A percentile compares a stretch with the other conserved stretches of the same genome.
Conservation (phyloP, 140 eudicot species). For the Oenanthe javanica region DNA sequence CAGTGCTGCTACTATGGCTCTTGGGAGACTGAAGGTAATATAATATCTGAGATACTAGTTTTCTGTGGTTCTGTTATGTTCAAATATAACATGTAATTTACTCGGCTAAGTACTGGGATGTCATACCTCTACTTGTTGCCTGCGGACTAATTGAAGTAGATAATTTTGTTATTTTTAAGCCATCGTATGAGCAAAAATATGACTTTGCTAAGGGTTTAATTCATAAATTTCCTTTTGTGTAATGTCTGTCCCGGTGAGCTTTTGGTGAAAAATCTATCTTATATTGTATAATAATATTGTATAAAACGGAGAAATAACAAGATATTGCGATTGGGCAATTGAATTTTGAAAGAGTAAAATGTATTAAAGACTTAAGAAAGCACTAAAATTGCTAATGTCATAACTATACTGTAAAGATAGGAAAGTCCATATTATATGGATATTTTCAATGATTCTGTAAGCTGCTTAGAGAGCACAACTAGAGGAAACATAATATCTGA, state of each 20-base stretch:
- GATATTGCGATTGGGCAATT: neutral
- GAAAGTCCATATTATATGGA: neutral
- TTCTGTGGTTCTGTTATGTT: neutral
- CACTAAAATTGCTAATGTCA: neutral
- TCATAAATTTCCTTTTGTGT: neutral
- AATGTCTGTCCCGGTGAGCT: neutral
- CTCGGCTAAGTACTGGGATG: neutral
- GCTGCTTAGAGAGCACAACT: neutral
- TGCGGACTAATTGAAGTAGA: neutral
- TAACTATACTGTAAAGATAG: neutral
- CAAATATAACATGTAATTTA: neutral
- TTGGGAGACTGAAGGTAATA: constrained; percentile 66
- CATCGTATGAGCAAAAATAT: neutral
- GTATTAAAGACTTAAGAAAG: neutral
- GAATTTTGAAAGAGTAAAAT: neutral
- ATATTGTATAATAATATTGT: neutral
- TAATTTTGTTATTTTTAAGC: neutral
- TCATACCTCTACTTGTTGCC: neutral
- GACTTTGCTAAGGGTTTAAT: neutral
- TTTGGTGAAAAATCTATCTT: neutral
- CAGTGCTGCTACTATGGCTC: constrained; percentile 87
- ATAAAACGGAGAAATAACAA: neutral
- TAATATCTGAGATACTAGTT: neutral
- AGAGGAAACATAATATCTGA: neutral
- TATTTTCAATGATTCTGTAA: neutral